Conservation (phyloP, 176 grass and related monocot genomes). For the Saccharum officinarum region DNA sequence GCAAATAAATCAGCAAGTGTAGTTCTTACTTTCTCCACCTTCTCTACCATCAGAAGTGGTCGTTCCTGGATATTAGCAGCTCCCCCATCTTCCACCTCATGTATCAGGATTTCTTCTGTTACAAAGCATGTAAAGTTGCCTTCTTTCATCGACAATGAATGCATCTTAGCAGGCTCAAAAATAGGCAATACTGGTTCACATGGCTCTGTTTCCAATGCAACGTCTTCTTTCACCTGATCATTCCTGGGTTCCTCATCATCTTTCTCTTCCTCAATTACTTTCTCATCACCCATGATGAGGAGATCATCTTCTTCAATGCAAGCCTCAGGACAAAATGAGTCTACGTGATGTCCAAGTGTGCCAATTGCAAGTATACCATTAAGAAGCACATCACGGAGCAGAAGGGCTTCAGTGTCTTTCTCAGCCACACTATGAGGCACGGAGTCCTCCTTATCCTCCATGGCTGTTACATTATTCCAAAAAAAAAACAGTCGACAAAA, state of each 20-base stretch:
- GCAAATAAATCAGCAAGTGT: conserved; percentile 98
- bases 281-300: conserved; percentile 21
- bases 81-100: conserved; percentile 36
- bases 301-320: conserved; percentile 40
- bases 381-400: conserved; percentile 81
- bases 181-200: conserved; percentile 25
- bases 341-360: conserved; percentile 65
- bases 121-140: conserved; percentile 36
- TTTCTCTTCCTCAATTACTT: conserved; percentile 38
- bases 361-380: conserved; percentile 84
- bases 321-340: conserved; percentile 41
- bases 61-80: conserved; percentile 56
- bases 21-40: conserved; percentile 71
- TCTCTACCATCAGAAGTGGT: conserved; percentile 75
- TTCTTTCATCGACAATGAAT: conserved; percentile 47
- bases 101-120: conserved; percentile 30
- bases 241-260: conserved; percentile 30
- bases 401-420: conserved; percentile 80
- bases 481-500: not conserved
- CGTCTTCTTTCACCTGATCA: conserved; percentile 9
- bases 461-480: conserved; percentile 29
- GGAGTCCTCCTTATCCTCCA: conserved; percentile 51
- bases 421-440: conserved; percentile 42
- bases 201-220: not conserved
- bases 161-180: conserved; percentile 40